Conservation (phyloP, 805 yeast species). For the Millerozyma acaciae region DNA sequence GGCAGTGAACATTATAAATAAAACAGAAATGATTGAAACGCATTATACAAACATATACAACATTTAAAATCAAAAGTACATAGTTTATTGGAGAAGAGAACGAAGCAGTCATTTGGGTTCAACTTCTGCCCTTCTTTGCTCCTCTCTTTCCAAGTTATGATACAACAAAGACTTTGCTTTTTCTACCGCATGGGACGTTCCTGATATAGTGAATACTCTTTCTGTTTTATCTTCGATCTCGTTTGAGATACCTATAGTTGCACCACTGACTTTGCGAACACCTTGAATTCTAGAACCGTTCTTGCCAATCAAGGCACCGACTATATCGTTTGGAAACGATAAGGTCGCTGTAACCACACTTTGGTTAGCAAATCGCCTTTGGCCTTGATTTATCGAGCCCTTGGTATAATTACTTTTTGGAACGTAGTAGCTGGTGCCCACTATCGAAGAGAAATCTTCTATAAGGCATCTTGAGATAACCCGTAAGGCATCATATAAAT, state of each 20-base stretch:
- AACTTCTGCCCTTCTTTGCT: slow-evolving; percentile 37
- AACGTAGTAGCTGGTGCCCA: slow-evolving; percentile 60
- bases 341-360: slow-evolving; percentile 34
- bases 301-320: slow-evolving; percentile 87
- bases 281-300: slow-evolving; percentile 85
- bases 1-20: slow-evolving; percentile 1
- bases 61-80: slow-evolving; percentile 3
- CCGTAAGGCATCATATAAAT: slow-evolving; percentile 54
- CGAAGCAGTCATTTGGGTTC: slow-evolving; percentile 5
- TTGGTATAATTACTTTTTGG: slow-evolving; percentile 31
- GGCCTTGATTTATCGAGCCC: slow-evolving; percentile 5
- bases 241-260: slow-evolving; percentile 71
- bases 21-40: too few relatives aligned
- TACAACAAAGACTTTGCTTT: slow-evolving; percentile 55
- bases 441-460: slow-evolving; percentile 67
- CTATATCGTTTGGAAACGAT: slow-evolving; percentile 73
- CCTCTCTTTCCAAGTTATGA: slow-evolving; percentile 56
- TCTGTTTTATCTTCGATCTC: slow-evolving; percentile 61
- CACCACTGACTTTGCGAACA: slow-evolving; percentile 72
- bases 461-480: slow-evolving; percentile 66
- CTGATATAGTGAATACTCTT: slow-evolving; percentile 68
- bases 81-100: slow-evolving; percentile 2
- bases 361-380: slow-evolving; percentile 1
- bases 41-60: slow-evolving; percentile 2
- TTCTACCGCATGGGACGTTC: slow-evolving; percentile 53